Evolutionary conservation across 305 asterid species (phyloP).

Genomic region (Fraxinus floribunda): DNA sequence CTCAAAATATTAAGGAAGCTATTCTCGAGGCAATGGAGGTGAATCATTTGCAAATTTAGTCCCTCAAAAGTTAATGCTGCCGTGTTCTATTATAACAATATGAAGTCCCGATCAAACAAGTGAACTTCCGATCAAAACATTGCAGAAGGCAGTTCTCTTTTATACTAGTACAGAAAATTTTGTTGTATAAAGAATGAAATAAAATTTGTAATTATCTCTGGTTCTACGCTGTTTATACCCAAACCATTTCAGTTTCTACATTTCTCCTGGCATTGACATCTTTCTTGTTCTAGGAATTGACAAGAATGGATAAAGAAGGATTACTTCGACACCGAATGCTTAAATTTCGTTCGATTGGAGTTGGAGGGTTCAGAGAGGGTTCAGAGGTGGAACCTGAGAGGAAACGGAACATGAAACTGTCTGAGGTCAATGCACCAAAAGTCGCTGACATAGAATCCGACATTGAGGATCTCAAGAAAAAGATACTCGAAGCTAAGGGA

Average conservation of each 20-base stretch:
- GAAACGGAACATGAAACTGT: slow-evolving; percentile 43
- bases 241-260: not conserved
- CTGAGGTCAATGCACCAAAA: slow-evolving; percentile 37
- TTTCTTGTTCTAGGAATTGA: slow-evolving; percentile 29
- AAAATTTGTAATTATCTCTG: not conserved
- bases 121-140: not conserved
- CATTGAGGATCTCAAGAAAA: slow-evolving; percentile 45
- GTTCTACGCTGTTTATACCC: not conserved
- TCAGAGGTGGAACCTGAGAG: slow-evolving; percentile 28
- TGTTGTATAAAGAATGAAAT: not conserved
- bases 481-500: slow-evolving; percentile 39
- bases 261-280: not conserved
- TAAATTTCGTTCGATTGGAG: slow-evolving; percentile 39
- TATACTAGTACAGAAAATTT: not conserved
- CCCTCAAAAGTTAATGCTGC: not conserved
- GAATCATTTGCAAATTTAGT: not conserved
- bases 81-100: not conserved
- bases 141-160: not conserved
- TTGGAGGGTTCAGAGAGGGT: slow-evolving; percentile 33
- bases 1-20: slow-evolving; percentile 45
- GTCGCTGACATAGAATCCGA: slow-evolving; percentile 42
- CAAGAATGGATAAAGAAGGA: slow-evolving; percentile 37
- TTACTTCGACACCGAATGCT: slow-evolving; percentile 37
- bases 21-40: slow-evolving; percentile 47
- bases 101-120: not conserved